Base-by-base conservation (phyloP, 2,329 filamentous ascomycete genomes). In the Ascosphaera pollenicola region DNA sequence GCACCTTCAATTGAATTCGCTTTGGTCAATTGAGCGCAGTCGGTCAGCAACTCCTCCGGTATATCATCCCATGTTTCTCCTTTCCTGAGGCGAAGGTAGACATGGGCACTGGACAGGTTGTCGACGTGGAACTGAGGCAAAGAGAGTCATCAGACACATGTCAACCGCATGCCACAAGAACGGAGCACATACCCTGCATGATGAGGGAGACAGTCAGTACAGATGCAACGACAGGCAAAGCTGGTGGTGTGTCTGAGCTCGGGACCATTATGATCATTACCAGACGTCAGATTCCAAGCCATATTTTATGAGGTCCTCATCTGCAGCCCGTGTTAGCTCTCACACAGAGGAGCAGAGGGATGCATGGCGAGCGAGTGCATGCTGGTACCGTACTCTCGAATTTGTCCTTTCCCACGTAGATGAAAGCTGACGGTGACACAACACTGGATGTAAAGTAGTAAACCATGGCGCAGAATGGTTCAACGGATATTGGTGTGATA, bases 391-490 rank as follows among this genome's bases (percentile, higher is more conserved):
- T 67, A 94, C 89, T 98, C 66, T 98, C 89, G 50, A 89, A 85
- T 63, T 98, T 98, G 66, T 98, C 89, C 61, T 95, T 98, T 59
- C 89, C 89, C 43, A 94, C 83, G 56, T 98, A 98, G 53, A 98
- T 75, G 55, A 78, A 85, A 34, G 83, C 87, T 24, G 83, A 56
- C 2, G 89, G 87, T 10, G 75, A 68, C 31, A 92, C 82, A 34
- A 75, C 73, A 44, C 72, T 87, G 18, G 87, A 95, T 1, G 75
- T 89, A 58, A 89, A 95, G 59, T 95, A 95, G 63, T 80, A 93
- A 36, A 98, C 89, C 89, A 98, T 91, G 19, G 21, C 21, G 21
- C 21, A 24, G 21, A 24, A 24, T 24, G 10, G 21, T 24, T 24
- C 21, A 24, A n/a, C n/a, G n/a, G n/a, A n/a, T n/a, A n/a, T n/a